A percentile compares a stretch with the other conserved stretches of the same genome.
Evolutionary conservation across 352 stramenopile species (phyloP).

Genomic region (Phytophthora podocarpi): DNA sequence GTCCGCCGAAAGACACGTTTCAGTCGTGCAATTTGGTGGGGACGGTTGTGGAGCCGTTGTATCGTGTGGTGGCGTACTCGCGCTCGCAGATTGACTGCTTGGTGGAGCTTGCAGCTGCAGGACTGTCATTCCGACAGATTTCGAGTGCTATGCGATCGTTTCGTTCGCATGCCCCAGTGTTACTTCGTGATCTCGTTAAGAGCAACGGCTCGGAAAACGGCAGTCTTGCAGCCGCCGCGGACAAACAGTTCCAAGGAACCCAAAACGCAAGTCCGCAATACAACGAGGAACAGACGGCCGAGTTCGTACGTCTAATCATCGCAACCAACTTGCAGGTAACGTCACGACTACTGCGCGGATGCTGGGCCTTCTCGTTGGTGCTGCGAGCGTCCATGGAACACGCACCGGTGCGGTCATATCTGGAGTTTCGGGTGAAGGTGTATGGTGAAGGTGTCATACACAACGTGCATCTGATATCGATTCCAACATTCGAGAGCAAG

Average conservation of each 20-base stretch:
- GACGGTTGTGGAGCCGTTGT: slow-evolving; percentile 18
- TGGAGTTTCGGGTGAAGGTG: slow-evolving; percentile 55
- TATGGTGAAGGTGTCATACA: slow-evolving; percentile 34
- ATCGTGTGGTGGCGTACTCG: slow-evolving; percentile 33
- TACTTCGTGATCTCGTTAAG: slow-evolving; percentile 26
- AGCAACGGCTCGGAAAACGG: not conserved
- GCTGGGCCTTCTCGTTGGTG: slow-evolving; percentile 59
- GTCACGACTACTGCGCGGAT: slow-evolving; percentile 37
- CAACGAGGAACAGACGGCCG: slow-evolving; percentile 35
- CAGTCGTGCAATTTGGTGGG: slow-evolving; percentile 24
- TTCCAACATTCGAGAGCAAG: slow-evolving; percentile 44
- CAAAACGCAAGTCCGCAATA: slow-evolving; percentile 24
- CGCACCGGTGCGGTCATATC: slow-evolving; percentile 36
- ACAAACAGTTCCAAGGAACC: slow-evolving; percentile 1
- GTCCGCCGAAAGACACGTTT: slow-evolving; percentile 31
- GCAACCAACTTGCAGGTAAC: slow-evolving; percentile 44
- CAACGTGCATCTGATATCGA: slow-evolving; percentile 49
- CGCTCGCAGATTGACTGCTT: slow-evolving; percentile 39
- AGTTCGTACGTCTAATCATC: slow-evolving; percentile 52
- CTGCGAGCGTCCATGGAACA: slow-evolving; percentile 37
- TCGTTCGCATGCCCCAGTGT: slow-evolving; percentile 16
- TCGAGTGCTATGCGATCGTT: slow-evolving; percentile 34
- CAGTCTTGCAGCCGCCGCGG: not conserved
- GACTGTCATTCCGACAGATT: slow-evolving; percentile 41
- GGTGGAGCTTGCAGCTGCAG: slow-evolving; percentile 36